Evolutionary conservation across 257 asterid species (phyloP).

Genomic region (Solanum bukasovii): DNA sequence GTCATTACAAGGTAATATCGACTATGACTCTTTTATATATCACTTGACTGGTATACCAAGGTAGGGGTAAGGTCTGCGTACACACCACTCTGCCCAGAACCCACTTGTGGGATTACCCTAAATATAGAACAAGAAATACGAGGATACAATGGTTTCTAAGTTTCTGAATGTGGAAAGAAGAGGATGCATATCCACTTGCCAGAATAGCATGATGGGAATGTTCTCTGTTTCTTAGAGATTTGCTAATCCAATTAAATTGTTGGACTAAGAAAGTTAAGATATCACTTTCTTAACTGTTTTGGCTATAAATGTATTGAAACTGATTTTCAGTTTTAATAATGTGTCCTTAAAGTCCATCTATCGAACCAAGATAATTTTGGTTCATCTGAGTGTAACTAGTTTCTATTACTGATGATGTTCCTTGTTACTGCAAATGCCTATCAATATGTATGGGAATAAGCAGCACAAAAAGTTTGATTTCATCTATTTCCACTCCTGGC

Average conservation of each 20-base stretch:
- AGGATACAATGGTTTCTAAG: too few species aligned
- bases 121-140: too few species aligned
- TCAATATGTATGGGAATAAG: neutral
- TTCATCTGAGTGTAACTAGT: neutral
- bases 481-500: neutral
- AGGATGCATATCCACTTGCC: too few species aligned
- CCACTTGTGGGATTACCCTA: too few species aligned
- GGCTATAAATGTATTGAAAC: neutral
- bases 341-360: neutral
- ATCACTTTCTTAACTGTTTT: neutral
- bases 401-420: neutral
- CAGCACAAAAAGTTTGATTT: neutral
- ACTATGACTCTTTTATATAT: neutral
- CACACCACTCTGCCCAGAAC: too few species aligned
- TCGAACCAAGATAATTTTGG: neutral
- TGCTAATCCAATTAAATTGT: neutral
- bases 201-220: neutral
- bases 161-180: too few species aligned
- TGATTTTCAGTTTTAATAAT: neutral
- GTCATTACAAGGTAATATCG: neutral
- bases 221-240: neutral
- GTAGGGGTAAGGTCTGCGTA: neutral
- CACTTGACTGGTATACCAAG: neutral
- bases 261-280: neutral
- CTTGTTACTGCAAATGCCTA: neutral